Base-by-base conservation (phyloP, 257 asterid genomes). In the Primulina tabacum region DNA sequence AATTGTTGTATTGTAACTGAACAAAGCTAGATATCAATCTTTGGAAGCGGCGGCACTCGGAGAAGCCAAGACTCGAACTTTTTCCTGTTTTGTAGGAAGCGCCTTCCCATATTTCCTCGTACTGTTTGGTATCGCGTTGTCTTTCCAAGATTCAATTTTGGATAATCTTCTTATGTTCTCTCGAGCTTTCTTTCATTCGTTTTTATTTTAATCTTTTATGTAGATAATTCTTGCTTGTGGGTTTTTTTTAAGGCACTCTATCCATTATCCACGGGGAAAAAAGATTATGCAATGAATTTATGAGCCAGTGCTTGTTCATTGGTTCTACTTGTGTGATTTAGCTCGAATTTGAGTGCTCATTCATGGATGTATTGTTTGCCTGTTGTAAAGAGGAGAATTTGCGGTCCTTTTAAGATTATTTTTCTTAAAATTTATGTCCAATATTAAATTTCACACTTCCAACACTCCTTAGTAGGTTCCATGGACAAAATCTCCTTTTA, bases 301-400 rank as follows among this genome's bases (percentile, higher is more conserved):
- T 64, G 63, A 53, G 28, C n/a, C 5, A 58, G 43, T 53, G 77
- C 76, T 53, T 70, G 18, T 71, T 40, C 26, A 28, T 60, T 74
- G 71, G 62, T 40, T 55, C 18, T 32, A 63, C 69, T 10, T 38
- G 64, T 35, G n/a, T 60, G 37, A 38, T 24, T 57, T 58, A 28
- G 70, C 56, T 63, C 35, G 20, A 59, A 14, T 37, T 28, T 63
- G 60, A 33, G 11, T 20, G 32, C 32, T 57, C 20, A 43, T 52
- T 37, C 24, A 60, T 37, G 62, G 62, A 26, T 35, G 12, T 59
- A 11, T 34, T 67, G 14, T 67, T 61, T 74, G 58, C 34, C 37
- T 16, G 26, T 34, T 9, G 35, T 11, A 64, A 43, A n/a, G 68
- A 50, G 38, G 75, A 68, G 57, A 16, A 50, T 50, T 70, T 65